These are phyloP conservation scores for Mollisia scopiformis DNA, from an alignment of 2,329 filamentous ascomycete genomes.

Conservation along the genomic window DNA sequence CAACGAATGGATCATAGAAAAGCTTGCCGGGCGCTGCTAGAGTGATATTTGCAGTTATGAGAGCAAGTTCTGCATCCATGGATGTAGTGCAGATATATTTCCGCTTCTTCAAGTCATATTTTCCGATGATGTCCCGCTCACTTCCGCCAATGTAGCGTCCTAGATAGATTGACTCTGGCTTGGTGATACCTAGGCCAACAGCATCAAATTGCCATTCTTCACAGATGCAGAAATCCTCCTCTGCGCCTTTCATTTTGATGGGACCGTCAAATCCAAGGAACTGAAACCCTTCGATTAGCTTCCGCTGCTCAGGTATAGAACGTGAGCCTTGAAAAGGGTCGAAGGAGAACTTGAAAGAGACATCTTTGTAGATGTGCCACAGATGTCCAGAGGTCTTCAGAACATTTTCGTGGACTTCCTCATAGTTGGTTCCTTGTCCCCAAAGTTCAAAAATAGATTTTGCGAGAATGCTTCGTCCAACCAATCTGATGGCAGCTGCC, in stretches of 20 bases:
- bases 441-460: slow-evolving; percentile 89
- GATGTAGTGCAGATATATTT: slow-evolving; percentile 94
- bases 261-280: slow-evolving; percentile 79
- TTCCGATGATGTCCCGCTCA: slow-evolving; percentile 67
- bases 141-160: slow-evolving; percentile 72
- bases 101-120: slow-evolving; percentile 90
- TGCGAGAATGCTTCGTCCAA: slow-evolving; percentile 77
- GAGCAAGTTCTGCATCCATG: slow-evolving; percentile 93
- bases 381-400: slow-evolving; percentile 58
- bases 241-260: slow-evolving; percentile 75
- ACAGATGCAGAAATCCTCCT: slow-evolving; percentile 77
- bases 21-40: slow-evolving; percentile 81
- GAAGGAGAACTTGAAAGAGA: slow-evolving; percentile 81
- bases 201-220: slow-evolving; percentile 73
- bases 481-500: slow-evolving; percentile 65
- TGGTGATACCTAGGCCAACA: slow-evolving; percentile 48
- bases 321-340: slow-evolving; percentile 82
- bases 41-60: slow-evolving; percentile 91
- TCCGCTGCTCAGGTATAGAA: slow-evolving; percentile 61
- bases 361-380: slow-evolving; percentile 67
- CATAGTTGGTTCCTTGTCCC: slow-evolving; percentile 71
- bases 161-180: slow-evolving; percentile 68
- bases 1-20: slow-evolving; percentile 94
- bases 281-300: slow-evolving; percentile 79
- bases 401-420: slow-evolving; percentile 69